phyloP scores from a whole-genome alignment of 768 basidiomycete genomes.

The Kwoniella mangroviensis region DNA sequence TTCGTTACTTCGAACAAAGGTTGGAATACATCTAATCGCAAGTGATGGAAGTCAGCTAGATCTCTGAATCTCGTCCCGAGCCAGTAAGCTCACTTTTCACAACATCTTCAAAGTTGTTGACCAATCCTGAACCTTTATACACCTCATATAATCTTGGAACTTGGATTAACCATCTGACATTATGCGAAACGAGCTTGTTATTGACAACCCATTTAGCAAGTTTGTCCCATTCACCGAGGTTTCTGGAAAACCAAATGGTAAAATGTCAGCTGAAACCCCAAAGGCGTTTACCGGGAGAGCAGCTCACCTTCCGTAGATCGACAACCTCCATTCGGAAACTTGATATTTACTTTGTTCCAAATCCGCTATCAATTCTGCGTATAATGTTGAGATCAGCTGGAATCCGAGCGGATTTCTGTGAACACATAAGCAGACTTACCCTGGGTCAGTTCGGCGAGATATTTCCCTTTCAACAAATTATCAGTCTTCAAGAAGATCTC shows the following conservation, averaged over 20 bases:
- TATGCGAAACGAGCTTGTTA: conserved; percentile 92
- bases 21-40: conserved; percentile 75
- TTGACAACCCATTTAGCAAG: conserved; percentile 95
- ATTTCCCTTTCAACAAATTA: conserved; percentile 87
- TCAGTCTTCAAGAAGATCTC: conserved; percentile 99
- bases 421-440: conserved; percentile 61
- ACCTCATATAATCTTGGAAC: conserved; percentile 92
- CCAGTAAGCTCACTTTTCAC: conserved; percentile 67
- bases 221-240: conserved; percentile 89
- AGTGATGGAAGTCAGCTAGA: neutral
- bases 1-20: conserved; percentile 96
- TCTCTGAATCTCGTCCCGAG: neutral
- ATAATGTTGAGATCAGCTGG: neutral
- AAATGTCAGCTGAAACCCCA: neutral
- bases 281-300: too few relatives aligned
- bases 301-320: conserved; percentile 79
- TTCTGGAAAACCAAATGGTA: conserved; percentile 19
- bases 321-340: conserved; percentile 97
- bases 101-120: conserved; percentile 87
- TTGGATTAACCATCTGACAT: conserved; percentile 97
- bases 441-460: conserved; percentile 91
- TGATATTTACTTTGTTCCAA: conserved; percentile 98
- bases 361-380: conserved; percentile 92
- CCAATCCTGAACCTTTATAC: conserved; percentile 83
- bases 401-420: neutral